Evolutionary conservation across 2,329 filamentous ascomycete genomes (phyloP), one percentile per base, ranked within the genome.

Genomic region (Fusarium bulbicola): DNA sequence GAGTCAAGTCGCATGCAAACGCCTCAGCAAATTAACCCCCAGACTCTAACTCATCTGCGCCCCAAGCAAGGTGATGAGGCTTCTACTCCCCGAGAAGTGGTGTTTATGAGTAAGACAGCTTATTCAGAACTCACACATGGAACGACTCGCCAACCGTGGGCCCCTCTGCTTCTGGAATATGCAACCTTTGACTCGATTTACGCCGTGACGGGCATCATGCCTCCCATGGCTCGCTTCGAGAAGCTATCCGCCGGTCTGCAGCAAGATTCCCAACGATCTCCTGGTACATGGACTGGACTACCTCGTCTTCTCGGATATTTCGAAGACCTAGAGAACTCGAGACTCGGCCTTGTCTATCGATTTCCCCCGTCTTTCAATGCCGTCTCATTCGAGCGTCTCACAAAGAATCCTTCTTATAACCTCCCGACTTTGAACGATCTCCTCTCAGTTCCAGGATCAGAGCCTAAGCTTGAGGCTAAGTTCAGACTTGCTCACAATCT

Each of bases 401-500:
- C 86, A 2, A 85, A 86, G 58, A 86, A 85, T 36, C 84, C 87
- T 0, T 77, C 84, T 0, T 87, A 87, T 73, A 87, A 84, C 60
- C 79, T 90, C 7, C 87, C 85, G 49, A 89, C 89, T 1, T 79
- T 92, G 11, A 81, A 83, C 20, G 85, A 90, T 59, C 83, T 92
- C 16, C 83, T 92, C 0, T 82, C 81, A 5, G 80, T 83, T 21
- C 84, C 86, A 2, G 84, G 85, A 57, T 87, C 86, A 40, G 90
- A 92, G 76, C 92, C 92, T 1, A 88, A 89, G 40, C 84, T 95
- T 1, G 93, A 95, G 81, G 91, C 92, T 65, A 93, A 93, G 76
- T 95, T 94, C 77, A 88, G 91, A 20, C 85, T 95, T 57, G 93
- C 93, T 7, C 87, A 92, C 59, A 93, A 93, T 72, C 85, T 95